These are phyloP conservation scores for Collybia sordida DNA, from an alignment of 768 basidiomycete genomes.

Conservation along the genomic window DNA sequence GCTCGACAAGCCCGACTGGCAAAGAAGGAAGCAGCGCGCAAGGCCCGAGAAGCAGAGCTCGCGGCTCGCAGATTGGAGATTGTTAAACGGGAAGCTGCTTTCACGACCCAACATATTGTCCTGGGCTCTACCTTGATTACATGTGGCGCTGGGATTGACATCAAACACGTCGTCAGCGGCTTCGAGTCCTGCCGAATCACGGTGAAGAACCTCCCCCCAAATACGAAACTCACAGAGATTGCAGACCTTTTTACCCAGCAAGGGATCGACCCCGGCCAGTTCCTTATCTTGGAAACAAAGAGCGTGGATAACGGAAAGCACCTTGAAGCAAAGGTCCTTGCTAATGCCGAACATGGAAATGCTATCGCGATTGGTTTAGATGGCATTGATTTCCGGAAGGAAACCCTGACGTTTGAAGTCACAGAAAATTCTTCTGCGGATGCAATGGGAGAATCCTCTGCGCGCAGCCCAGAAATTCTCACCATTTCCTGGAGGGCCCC, in stretches of 20 bases:
- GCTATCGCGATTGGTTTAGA: conserved; percentile 44
- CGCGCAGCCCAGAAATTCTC: conserved; percentile 35
- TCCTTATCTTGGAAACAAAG: conserved; percentile 33
- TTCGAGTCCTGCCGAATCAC: conserved; percentile 52
- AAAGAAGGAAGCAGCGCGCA: conserved; percentile 1
- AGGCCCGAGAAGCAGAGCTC: not conserved
- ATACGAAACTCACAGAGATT: conserved; percentile 39
- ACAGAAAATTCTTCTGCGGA: conserved; percentile 35
- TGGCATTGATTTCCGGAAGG: conserved; percentile 45
- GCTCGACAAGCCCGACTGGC: conserved; percentile 17
- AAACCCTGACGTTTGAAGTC: conserved; percentile 41
- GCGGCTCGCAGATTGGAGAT: not conserved
- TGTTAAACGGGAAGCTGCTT: conserved; percentile 36
- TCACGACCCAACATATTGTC: conserved; percentile 41
- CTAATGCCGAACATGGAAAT: conserved; percentile 38
- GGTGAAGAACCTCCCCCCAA: conserved; percentile 43
- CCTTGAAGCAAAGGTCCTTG: conserved; percentile 43
- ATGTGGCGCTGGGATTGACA: conserved; percentile 47
- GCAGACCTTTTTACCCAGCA: conserved; percentile 41
- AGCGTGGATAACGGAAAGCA: conserved; percentile 19
- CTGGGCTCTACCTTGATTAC: conserved; percentile 48
- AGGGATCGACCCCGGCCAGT: conserved; percentile 31
- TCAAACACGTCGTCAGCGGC: conserved; percentile 43
- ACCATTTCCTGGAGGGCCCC: conserved; percentile 54
- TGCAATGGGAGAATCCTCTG: conserved; percentile 38